phyloP scores from a whole-genome alignment of 352 stramenopile species.

The Globisporangium nagaii region DNA sequence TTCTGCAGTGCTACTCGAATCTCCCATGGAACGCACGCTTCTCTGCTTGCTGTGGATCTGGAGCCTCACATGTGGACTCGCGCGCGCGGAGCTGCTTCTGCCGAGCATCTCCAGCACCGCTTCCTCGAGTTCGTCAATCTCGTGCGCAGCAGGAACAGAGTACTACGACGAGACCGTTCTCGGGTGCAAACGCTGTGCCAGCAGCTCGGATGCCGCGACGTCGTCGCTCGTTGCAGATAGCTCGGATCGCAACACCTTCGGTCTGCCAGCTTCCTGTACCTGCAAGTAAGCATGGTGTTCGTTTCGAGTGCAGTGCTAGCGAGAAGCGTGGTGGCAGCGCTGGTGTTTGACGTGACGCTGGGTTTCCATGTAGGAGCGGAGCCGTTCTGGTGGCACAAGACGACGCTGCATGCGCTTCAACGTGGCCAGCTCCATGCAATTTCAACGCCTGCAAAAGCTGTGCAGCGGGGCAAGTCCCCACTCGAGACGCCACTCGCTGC shows the following conservation, averaged over 20 bases:
- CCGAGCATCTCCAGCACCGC: background rate
- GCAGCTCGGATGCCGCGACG: conserved; percentile 23
- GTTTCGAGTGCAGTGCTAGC: background rate
- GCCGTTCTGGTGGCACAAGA: conserved; percentile 19
- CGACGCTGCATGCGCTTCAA: conserved; percentile 38
- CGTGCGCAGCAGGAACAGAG: conserved; percentile 30
- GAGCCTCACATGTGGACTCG: background rate
- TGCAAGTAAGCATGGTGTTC: conserved; percentile 22
- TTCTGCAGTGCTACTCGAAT: background rate
- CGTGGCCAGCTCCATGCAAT: conserved; percentile 62
- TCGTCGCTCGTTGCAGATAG: conserved; percentile 20
- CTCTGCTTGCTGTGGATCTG: background rate
- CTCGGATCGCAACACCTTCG: conserved; percentile 14
- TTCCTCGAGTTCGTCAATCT: background rate
- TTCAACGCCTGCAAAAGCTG: conserved; percentile 36
- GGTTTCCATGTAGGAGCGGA: conserved; percentile 5
- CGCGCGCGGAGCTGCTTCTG: background rate
- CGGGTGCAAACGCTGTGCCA: conserved; percentile 43
- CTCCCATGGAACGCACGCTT: background rate
- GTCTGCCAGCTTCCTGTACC: conserved; percentile 27
- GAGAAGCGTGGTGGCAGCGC: too few species aligned
- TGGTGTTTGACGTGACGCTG: background rate
- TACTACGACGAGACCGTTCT: conserved; percentile 59
- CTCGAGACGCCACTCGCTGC: conserved; percentile 35
- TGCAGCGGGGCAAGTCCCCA: conserved; percentile 27